phyloP scores from a whole-genome alignment of 2,329 filamentous ascomycete genomes.

The Ophiostoma perfectum region DNA sequence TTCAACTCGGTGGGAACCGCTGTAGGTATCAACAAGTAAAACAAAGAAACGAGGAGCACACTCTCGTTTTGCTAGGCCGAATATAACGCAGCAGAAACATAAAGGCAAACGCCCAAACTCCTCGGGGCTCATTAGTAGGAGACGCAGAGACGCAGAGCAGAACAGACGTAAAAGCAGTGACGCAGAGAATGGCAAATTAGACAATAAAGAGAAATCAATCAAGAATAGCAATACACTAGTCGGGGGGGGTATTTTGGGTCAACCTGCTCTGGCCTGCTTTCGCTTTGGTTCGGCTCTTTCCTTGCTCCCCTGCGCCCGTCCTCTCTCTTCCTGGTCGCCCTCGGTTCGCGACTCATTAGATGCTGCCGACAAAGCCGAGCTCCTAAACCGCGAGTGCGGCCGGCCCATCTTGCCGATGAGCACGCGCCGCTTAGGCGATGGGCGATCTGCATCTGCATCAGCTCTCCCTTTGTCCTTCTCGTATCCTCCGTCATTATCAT shows the following conservation, averaged over 20 bases:
- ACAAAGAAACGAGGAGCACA: neutral
- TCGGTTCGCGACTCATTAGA: neutral
- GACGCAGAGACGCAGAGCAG: neutral
- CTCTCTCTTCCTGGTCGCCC: neutral
- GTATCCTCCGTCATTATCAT: too few species aligned
- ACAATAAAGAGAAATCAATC: neutral
- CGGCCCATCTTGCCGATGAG: neutral
- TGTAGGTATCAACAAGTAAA: neutral
- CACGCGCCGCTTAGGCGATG: neutral
- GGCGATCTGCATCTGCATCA: neutral
- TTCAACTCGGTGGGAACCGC: too few species aligned
- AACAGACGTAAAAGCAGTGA: neutral
- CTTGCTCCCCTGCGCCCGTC: neutral
- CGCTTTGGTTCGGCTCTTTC: neutral
- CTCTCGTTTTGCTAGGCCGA: too few species aligned
- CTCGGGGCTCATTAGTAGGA: neutral
- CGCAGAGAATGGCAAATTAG: neutral
- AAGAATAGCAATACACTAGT: conserved; percentile 3
- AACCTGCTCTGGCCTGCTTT: neutral
- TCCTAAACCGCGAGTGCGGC: neutral
- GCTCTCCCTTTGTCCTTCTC: neutral
- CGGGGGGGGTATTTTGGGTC: neutral
- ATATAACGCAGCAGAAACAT: too few species aligned
- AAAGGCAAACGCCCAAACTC: neutral
- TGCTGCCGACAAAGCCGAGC: neutral